Evolutionary conservation across 495 filamentous ascomycete genomes (phyloP).

Genomic region (Lindgomyces ingoldianus): DNA sequence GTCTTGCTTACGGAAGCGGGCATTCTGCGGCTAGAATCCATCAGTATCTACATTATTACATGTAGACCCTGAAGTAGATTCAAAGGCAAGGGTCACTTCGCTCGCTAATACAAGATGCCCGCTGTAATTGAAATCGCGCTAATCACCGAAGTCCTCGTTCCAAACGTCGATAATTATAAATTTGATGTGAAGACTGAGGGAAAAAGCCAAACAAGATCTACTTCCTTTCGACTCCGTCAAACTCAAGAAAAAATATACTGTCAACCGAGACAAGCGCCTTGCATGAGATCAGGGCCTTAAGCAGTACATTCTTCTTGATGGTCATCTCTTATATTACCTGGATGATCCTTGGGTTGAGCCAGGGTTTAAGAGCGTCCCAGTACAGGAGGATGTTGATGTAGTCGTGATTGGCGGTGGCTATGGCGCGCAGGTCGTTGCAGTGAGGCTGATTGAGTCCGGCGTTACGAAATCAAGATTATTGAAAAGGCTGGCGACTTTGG

Average conservation of each 20-base stretch:
- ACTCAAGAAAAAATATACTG: slow-evolving; percentile 20
- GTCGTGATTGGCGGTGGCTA: slow-evolving; percentile 31
- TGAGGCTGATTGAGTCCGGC: slow-evolving; percentile 21
- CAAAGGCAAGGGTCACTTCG: too few species aligned
- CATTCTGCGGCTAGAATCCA: too few species aligned
- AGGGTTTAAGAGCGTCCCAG: slow-evolving; percentile 10
- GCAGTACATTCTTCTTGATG: slow-evolving; percentile 23
- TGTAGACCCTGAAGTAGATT: too few species aligned
- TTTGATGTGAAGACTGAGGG: slow-evolving; percentile 3
- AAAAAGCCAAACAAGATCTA: neutral
- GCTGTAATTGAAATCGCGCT: slow-evolving; percentile 1
- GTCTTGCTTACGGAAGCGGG: too few species aligned
- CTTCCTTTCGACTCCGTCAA: slow-evolving; percentile 16
- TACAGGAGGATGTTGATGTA: slow-evolving; percentile 29
- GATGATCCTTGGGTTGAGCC: slow-evolving; percentile 22
- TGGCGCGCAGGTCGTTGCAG: slow-evolving; percentile 24
- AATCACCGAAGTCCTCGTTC: slow-evolving; percentile 8
- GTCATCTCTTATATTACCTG: slow-evolving; percentile 14
- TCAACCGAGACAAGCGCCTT: slow-evolving; percentile 23
- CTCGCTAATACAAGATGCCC: neutral
- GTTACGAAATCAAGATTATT: slow-evolving; percentile 25
- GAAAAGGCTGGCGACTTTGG: slow-evolving; percentile 40
- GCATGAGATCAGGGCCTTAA: slow-evolving; percentile 8
- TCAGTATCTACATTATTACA: too few species aligned
- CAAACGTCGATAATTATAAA: slow-evolving; percentile 1